Base-by-base conservation (phyloP, 768 basidiomycete genomes). In the Hypholoma fasciculare region DNA sequence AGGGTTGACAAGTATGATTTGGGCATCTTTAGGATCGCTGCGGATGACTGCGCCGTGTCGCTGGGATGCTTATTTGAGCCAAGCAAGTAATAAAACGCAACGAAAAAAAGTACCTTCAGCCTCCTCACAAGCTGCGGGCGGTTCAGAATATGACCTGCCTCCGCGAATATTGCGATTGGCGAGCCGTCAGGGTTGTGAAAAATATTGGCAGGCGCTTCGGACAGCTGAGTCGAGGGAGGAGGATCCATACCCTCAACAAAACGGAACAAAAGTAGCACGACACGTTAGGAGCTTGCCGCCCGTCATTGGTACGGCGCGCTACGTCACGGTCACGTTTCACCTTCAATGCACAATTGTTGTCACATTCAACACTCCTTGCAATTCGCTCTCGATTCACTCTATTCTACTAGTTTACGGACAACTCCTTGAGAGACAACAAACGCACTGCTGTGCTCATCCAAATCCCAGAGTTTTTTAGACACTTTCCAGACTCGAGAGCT, bases 1-100 rank as follows among this genome's bases (percentile, higher is more conserved):
- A 1, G 81, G 68, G 60, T 89, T 82, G 7, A 90, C 84, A 4
- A 91, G 71, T 46, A 89, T 82, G 23, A 89, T 72, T 17, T 78
- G 70, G 0, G 88, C 82, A 50, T 80, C 74, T 47, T 74, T 78
- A 8, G 83, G 79, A 57, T 82, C 79, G 51, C 73, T 76, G 57
- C 75, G 76, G 47, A 86, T 80, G 16, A 69, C 56, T 3, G 84
- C 89, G 34, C 88, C 88, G 13, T 79, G 73, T 68, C 72, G 78
- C 88, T 89, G 61, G 34, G 40, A 49, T 42, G 37, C 30, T 46
- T 20, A 58, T 56, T 53, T 63, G 44, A 55, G 11, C 37, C 39
- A 30, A 47, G 40, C 48, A 14, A n/a, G 14, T 47, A 39, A 39
- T 26, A 26, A 13, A 38, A 30, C 53, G 27, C 39, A 38, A 46